Evolutionary conservation across 177 flowering plant species (phyloP), one percentile per base, ranked within the genome.

Genomic region (Vitis hybrid): DNA sequence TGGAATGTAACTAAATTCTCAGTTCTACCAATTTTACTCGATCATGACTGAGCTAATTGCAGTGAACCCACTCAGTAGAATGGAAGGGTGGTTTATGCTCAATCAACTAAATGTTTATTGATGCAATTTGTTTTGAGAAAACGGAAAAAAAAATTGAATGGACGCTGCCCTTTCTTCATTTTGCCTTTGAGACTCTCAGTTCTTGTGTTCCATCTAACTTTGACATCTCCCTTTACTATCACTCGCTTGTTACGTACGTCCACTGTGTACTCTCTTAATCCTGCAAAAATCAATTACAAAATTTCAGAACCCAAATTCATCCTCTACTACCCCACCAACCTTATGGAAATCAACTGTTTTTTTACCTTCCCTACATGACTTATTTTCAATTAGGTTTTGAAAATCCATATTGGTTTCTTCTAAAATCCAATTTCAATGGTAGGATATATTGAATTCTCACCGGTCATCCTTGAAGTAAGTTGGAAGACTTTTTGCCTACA

Each of bases 381-480:
- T 39, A 39, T 39, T 39, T 39, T 39, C 45, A 1, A 39, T 39
- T 0, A 39, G 45, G 45, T 39, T 39, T 26, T 39, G 45, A 39
- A 39, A 39, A 4, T 7, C 45, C 45, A 39, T 39, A 39, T 0
- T 5, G 45, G 45, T 39, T 39, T 39, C 0, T 39, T 39, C 45
- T 39, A 39, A 39, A 7, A 39, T 39, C 45, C 8, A 39, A 39
- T 39, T 39, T 39, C 45, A 39, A 39, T 6, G 45, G 9, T 1
- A 7, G 45, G 3, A 49, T 11, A 50, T 22, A 18, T 15, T 13
- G 19, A 2, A 45, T 49, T 2, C 79, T 50, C 39, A 82, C 87
- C 84, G 5, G 68, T 73, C 72, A 82, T 79, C 74, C 73, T 82
- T 4, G 86, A 80, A 39, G 76, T 61, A 13, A 82, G 20, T 19